phyloP scores from a whole-genome alignment of 169 alveolate species.

The Plasmodium inui region DNA sequence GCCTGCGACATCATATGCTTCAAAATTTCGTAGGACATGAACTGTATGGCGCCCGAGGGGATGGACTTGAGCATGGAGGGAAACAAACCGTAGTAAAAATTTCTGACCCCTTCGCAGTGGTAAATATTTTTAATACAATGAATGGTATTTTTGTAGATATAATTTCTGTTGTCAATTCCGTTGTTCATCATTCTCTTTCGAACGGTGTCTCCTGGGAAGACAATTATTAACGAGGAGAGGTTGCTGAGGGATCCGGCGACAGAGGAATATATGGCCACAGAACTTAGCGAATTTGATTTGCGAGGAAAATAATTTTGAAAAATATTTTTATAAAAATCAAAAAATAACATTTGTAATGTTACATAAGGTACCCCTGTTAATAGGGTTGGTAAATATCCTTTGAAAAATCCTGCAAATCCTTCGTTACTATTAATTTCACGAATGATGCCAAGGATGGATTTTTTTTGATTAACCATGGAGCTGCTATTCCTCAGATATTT shows the following conservation, averaged over 20 bases:
- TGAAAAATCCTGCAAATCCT: constrained; percentile 89
- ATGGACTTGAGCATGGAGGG: constrained; percentile 88
- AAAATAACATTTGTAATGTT: constrained; percentile 88
- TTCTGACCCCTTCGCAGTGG: constrained; percentile 79
- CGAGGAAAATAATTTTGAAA: constrained; percentile 37
- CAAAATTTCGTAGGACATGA: constrained; percentile 86
- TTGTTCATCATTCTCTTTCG: constrained; percentile 91
- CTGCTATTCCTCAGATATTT: constrained; percentile 77
- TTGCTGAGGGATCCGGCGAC: constrained; percentile 79
- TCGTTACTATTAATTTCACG: constrained; percentile 83
- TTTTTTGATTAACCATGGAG: constrained; percentile 8
- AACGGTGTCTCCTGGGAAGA: constrained; percentile 89
- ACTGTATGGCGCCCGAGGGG: constrained; percentile 92
- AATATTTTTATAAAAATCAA: constrained; percentile 82
- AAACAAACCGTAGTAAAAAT: constrained; percentile 86
- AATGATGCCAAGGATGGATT: constrained; percentile 45
- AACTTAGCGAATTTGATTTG: constrained; percentile 12
- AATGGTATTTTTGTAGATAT: constrained; percentile 82
- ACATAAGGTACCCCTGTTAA: constrained; percentile 91
- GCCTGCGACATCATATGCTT: constrained; percentile 78
- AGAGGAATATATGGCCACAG: constrained; percentile 44
- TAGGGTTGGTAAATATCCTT: constrained; percentile 87
- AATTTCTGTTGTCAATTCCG: constrained; percentile 87
- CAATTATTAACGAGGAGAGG: constrained; percentile 77
- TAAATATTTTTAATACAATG: constrained; percentile 82